A percentile compares a stretch with the other conserved stretches of the same genome.
Conservation (phyloP, 1,284 basidiomycete species). For the Ceratobasidium sp. region DNA sequence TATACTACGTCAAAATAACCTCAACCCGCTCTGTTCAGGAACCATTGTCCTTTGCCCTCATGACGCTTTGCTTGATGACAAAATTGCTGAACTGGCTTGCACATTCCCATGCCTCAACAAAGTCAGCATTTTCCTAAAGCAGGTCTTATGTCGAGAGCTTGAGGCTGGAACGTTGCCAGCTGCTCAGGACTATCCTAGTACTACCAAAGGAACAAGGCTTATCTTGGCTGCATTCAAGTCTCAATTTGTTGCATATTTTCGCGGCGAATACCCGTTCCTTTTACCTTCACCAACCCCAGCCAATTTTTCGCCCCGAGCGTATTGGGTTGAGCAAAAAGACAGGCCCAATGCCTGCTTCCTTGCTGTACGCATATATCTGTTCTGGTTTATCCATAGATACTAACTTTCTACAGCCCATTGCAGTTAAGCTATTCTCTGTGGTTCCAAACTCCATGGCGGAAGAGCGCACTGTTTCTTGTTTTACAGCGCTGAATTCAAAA, state of each 20-base stretch:
- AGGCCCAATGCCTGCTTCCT: neutral
- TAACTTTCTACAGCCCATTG: constrained; percentile 45
- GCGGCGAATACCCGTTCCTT: constrained; percentile 7
- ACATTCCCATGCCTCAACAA: constrained; percentile 10
- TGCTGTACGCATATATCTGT: neutral
- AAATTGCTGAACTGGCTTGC: neutral
- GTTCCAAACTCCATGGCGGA: constrained; percentile 54
- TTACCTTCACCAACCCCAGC: neutral
- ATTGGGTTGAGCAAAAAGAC: neutral
- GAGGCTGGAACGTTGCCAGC: constrained; percentile 1
- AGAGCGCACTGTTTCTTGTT: constrained; percentile 52
- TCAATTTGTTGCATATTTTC: constrained; percentile 19
- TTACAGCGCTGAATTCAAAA: constrained; percentile 51
- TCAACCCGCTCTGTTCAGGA: neutral
- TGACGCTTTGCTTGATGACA: no score
- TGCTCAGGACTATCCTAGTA: neutral
- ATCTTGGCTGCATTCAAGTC: constrained; percentile 23
- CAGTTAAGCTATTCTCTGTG: constrained; percentile 49
- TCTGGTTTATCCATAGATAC: neutral
- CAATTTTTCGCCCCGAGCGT: neutral
- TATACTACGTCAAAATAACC: constrained; percentile 2
- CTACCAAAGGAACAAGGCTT: no score
- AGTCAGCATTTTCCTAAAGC: constrained; percentile 13
- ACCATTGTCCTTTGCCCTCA: neutral
- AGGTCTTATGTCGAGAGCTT: constrained; percentile 18